Evolutionary conservation across 345 rosid genomes (phyloP), one percentile per base, ranked within the genome.

Genomic region (Populus alba): DNA sequence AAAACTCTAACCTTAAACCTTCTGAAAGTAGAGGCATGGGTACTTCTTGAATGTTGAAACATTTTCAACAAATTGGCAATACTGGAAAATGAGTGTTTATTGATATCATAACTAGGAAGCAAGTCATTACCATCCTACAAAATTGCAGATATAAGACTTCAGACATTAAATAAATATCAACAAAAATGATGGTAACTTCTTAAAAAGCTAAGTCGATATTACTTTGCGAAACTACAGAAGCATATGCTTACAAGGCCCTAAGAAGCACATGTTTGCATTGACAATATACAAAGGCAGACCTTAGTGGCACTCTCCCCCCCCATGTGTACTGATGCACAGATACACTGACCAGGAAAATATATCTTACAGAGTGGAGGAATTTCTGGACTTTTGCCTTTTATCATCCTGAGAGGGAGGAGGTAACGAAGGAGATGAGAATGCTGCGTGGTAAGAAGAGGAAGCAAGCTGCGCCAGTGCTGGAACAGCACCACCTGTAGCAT

Each of bases 391-490:
- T 41, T 83, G 90, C 69, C 89, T 70, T 81, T 94, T 90, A 63
- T 86, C 87, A 15, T 85, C 89, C 80, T 82, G 76, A 51, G 89
- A 71, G 67, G 84, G 79, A 61, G 86, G 81, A 39, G 91, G 89
- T 55, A 77, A 72, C 25, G 87, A 82, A 61, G 88, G 78, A n/a
- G 92, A 85, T 29, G 89, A 86, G 31, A 87, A 81, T 41, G 91
- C 89, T 29, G 99, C 92, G 70, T 83, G 88, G 82, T 89, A 93
- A 27, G 97, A 90, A 51, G 99, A 92, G 53, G 99, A 91, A 23
- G 88, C 92, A 1, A 95, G 90, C 74, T 95, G 99, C 1, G 97
- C 94, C 65, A 93, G 47, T 2, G 98, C 94, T 0, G 95, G 97
- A 67, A 94, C 81, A 4, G 94, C 92, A 80, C 98, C 99, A 78